Evolutionary conservation across 805 yeast genomes (phyloP).

Genomic region (Sungouiozyma intestinalis): DNA sequence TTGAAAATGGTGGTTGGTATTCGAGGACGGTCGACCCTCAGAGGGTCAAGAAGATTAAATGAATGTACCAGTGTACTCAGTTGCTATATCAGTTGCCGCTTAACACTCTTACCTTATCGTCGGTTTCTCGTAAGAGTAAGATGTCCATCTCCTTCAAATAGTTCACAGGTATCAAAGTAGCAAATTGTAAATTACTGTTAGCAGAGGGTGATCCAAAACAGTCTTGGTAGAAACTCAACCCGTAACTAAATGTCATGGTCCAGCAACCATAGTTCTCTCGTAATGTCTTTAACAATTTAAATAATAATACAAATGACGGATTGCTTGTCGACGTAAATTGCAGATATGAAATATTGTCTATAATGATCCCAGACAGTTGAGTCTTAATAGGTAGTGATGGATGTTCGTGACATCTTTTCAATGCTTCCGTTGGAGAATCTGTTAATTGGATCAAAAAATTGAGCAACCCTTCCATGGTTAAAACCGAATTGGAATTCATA

Average conservation of each 20-base stretch:
- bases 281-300: conserved; percentile 12
- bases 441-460: conserved; percentile 16
- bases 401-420: conserved; percentile 13
- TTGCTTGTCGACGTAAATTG: conserved; percentile 8
- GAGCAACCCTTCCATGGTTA: conserved; percentile 14
- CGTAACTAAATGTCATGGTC: conserved; percentile 19
- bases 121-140: conserved; percentile 17
- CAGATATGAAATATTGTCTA: conserved; percentile 25
- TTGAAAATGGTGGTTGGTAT: conserved; percentile 44
- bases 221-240: conserved; percentile 22
- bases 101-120: conserved; percentile 26
- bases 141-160: conserved; percentile 21
- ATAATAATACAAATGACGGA: conserved; percentile 7
- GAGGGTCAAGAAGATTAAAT: conserved; percentile 21
- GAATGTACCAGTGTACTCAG: conserved; percentile 87
- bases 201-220: conserved; percentile 9
- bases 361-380: conserved; percentile 22
- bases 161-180: conserved; percentile 15
- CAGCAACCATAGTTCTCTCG: conserved; percentile 22
- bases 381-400: neutral
- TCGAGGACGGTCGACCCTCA: neutral
- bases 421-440: conserved; percentile 16
- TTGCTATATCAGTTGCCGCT: conserved; percentile 35
- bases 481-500: conserved; percentile 15
- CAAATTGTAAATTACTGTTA: conserved; percentile 6